These are phyloP conservation scores for Penicillium angulare DNA, from an alignment of 495 filamentous ascomycete species.

Conservation along the genomic window DNA sequence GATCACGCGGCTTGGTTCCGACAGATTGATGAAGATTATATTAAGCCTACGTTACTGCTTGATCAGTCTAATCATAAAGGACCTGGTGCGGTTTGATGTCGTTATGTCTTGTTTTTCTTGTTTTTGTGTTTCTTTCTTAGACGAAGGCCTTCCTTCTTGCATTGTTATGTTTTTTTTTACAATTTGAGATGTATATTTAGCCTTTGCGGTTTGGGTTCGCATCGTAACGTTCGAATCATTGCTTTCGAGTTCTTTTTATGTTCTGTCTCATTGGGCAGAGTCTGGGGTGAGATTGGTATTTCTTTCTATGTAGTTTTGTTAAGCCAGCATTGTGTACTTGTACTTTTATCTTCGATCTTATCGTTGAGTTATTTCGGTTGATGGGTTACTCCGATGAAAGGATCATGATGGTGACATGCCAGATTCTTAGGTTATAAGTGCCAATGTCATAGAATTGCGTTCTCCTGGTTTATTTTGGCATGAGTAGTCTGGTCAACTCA, in stretches of 20 bases:
- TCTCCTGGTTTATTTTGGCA: no score
- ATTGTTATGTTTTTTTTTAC: conserved; percentile 16
- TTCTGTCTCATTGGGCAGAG: conserved; percentile 3
- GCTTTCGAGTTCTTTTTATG: background rate
- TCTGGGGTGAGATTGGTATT: no score
- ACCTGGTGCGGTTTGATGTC: conserved; percentile 40
- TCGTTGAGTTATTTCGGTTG: no score
- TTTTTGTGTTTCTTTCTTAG: no score
- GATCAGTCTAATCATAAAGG: conserved; percentile 62
- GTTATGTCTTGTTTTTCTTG: conserved; percentile 20
- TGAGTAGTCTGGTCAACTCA: no score
- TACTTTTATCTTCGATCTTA: no score
- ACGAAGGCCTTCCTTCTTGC: conserved; percentile 4
- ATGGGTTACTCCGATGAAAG: no score
- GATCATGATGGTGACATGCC: no score
- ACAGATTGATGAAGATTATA: conserved; percentile 93
- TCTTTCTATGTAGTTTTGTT: no score
- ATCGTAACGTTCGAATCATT: conserved; percentile 12
- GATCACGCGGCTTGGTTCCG: conserved; percentile 91
- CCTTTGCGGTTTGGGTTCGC: conserved; percentile 17
- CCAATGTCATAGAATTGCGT: no score
- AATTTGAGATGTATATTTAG: conserved; percentile 29
- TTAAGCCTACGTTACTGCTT: conserved; percentile 88
- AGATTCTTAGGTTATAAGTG: no score
- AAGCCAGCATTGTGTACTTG: no score